phyloP scores from a whole-genome alignment of 2,329 filamentous ascomycete genomes.

The Venturia nashicola region DNA sequence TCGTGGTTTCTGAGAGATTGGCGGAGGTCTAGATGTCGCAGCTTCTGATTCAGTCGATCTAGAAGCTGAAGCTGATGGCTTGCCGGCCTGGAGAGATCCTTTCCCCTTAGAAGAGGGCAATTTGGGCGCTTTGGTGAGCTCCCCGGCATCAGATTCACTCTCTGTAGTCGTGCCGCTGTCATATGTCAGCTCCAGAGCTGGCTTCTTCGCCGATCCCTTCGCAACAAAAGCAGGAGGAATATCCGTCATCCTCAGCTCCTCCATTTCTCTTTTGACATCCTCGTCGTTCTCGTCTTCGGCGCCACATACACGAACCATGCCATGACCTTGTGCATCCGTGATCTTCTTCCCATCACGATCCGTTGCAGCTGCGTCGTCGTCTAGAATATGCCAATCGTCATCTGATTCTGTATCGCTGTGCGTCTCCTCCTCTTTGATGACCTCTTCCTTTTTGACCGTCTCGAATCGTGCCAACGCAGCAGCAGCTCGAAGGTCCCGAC shows the following conservation, averaged over 20 bases:
- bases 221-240: slow-evolving; percentile 19
- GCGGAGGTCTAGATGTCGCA: not conserved
- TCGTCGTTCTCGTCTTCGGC: slow-evolving; percentile 46
- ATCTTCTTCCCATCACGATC: slow-evolving; percentile 55
- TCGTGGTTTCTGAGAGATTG: not conserved
- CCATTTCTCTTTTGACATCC: slow-evolving; percentile 50
- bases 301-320: slow-evolving; percentile 63
- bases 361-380: slow-evolving; percentile 38
- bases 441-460: slow-evolving; percentile 32
- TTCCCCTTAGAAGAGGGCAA: not conserved
- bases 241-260: slow-evolving; percentile 44
- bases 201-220: slow-evolving; percentile 4
- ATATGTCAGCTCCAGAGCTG: not conserved
- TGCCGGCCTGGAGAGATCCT: not conserved
- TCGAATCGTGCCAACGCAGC: slow-evolving; percentile 66
- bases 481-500: slow-evolving; percentile 62
- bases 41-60: not conserved
- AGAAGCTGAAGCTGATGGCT: not conserved
- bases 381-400: slow-evolving; percentile 14
- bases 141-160: not conserved
- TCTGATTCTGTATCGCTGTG: slow-evolving; percentile 19
- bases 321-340: slow-evolving; percentile 52
- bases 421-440: slow-evolving; percentile 20
- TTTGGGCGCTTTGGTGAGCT: not conserved
- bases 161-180: not conserved